Percentiles rank a stretch among this genome's conserved stretches.
Conservation (phyloP, 1,284 basidiomycete genomes). For the Malassezia globosa region DNA sequence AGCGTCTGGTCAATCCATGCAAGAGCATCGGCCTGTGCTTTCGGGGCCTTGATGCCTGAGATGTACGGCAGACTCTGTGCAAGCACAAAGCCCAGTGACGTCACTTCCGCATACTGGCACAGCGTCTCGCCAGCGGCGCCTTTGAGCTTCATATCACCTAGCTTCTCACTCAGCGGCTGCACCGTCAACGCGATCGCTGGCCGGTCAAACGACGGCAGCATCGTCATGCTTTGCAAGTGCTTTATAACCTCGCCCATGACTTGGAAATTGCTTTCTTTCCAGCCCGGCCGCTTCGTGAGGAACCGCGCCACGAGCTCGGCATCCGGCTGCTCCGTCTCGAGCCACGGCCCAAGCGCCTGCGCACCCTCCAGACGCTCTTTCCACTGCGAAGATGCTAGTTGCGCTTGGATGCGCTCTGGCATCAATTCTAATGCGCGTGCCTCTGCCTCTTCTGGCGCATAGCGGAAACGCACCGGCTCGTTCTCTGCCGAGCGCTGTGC, state of each 20-base stretch:
- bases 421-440: slow-evolving; percentile 64
- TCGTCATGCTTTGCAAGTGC: slow-evolving; percentile 56
- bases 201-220: slow-evolving; percentile 68
- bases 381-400: slow-evolving; percentile 78
- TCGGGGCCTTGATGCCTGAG: slow-evolving; percentile 65
- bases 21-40: slow-evolving; percentile 84
- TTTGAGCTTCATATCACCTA: slow-evolving; percentile 93
- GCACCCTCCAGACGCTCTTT: slow-evolving; percentile 77
- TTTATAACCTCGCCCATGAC: slow-evolving; percentile 32
- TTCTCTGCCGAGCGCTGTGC: slow-evolving; percentile 60
- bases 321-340: slow-evolving; percentile 60
- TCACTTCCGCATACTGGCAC: slow-evolving; percentile 72
- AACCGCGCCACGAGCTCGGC: slow-evolving; percentile 82
- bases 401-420: slow-evolving; percentile 60
- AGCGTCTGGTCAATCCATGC: slow-evolving; percentile 78
- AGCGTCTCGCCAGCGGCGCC: slow-evolving; percentile 89
- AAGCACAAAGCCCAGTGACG: slow-evolving; percentile 85
- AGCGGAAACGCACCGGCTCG: slow-evolving; percentile 72
- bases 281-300: slow-evolving; percentile 77
- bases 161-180: slow-evolving; percentile 80
- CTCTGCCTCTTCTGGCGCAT: slow-evolving; percentile 84
- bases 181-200: slow-evolving; percentile 73
- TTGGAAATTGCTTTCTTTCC: slow-evolving; percentile 98
- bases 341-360: slow-evolving; percentile 75
- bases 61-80: slow-evolving; percentile 55